Evolutionary conservation across 2,329 filamentous ascomycete genomes (phyloP).

Genomic region (Coniochaeta ligniaria): DNA sequence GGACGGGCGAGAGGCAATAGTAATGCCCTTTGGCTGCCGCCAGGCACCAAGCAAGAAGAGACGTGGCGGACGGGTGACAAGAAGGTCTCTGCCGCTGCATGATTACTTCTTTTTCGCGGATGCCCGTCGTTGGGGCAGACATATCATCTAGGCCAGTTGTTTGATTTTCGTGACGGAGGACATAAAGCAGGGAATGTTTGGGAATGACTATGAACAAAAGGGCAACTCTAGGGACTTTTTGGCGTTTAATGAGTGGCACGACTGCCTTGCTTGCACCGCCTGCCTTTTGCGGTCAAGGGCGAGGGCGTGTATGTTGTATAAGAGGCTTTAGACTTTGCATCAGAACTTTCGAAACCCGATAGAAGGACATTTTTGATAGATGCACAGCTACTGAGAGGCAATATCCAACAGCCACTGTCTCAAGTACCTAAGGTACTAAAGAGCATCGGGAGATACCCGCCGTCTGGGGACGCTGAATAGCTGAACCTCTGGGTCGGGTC

Average conservation of each 20-base stretch:
- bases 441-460: too few relatives aligned
- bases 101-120: neutral
- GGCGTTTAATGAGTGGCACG: neutral
- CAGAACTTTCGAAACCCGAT: neutral
- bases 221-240: neutral
- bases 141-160: neutral
- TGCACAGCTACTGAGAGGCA: neutral
- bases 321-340: constrained; percentile 1
- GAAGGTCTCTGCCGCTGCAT: constrained; percentile 2
- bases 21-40: constrained; percentile 60
- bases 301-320: neutral
- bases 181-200: neutral
- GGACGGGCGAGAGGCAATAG: constrained; percentile 34
- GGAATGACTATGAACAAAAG: neutral
- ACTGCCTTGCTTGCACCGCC: neutral
- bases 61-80: constrained; percentile 57
- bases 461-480: too few relatives aligned
- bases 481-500: too few relatives aligned
- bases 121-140: neutral
- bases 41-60: constrained; percentile 78
- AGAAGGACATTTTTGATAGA: neutral
- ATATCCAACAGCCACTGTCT: neutral
- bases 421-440: too few relatives aligned
- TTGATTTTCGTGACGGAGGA: neutral
- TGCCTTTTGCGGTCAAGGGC: neutral